phyloP scores from a whole-genome alignment of 2,329 filamentous ascomycete genomes.

The Venturia carpophila region DNA sequence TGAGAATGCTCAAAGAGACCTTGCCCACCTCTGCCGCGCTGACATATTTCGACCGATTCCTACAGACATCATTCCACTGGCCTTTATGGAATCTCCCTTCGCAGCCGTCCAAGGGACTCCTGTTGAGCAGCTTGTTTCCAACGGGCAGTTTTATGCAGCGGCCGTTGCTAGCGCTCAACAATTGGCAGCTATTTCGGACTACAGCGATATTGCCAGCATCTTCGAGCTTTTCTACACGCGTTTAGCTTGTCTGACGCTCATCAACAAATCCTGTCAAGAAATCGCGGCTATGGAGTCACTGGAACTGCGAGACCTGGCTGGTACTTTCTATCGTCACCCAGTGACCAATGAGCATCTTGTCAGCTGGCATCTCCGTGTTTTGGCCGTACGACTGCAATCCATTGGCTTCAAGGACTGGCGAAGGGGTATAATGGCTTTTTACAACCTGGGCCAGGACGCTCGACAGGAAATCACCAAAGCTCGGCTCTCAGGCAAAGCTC shows the following conservation, averaged over 20 bases:
- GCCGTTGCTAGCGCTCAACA: constrained; percentile 35
- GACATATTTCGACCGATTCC: constrained; percentile 12
- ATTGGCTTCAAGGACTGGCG: constrained; percentile 79
- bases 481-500: constrained; percentile 19
- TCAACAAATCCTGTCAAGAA: constrained; percentile 49
- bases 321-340: constrained; percentile 44
- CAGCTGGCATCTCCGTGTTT: constrained; percentile 78
- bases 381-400: constrained; percentile 76
- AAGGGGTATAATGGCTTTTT: constrained; percentile 80
- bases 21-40: neutral
- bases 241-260: constrained; percentile 71
- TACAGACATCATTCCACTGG: constrained; percentile 40
- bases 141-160: constrained; percentile 54
- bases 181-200: constrained; percentile 30
- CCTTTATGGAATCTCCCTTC: constrained; percentile 63
- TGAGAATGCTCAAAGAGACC: constrained; percentile 22
- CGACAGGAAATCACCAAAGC: constrained; percentile 51
- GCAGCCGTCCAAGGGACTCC: constrained; percentile 54
- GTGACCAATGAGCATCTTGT: constrained; percentile 50
- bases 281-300: constrained; percentile 54
- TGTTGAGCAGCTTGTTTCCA: constrained; percentile 67
- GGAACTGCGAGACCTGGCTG: constrained; percentile 52
- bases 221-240: constrained; percentile 74
- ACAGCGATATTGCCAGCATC: constrained; percentile 55
- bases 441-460: constrained; percentile 77